Evolutionary conservation across 306 rosid species (phyloP), one percentile per base, ranked within the genome.

Genomic region (Rosa persica): DNA sequence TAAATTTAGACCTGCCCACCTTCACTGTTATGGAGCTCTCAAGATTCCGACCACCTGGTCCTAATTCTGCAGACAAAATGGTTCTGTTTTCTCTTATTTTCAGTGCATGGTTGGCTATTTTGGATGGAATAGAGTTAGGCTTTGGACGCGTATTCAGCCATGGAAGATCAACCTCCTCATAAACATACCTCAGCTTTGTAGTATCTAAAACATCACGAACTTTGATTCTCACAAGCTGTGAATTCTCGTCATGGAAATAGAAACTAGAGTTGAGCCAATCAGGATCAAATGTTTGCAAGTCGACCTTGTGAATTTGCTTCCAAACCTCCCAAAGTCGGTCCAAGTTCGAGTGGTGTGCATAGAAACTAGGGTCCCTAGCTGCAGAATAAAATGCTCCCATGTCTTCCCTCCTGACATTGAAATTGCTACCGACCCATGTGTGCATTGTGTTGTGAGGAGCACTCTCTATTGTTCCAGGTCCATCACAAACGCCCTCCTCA

Each of bases 351-450:
- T 80, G 83, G 52, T 80, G 83, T 11, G 83, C 40, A 17, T 74
- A 67, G 49, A 80, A 74, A 15, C 22, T 5, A 16, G 83, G 83
- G 61, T 74, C 83, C 23, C 75, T 11, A 8, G 60, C 83, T 4
- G 79, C 83, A 12, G 79, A 73, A 52, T 80, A 80, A 67, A 80
- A 74, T 44, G 42, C 68, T 12, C 79, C 83, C 83, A 80, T 80
- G 61, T 74, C 22, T 55, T 80, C 83, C 12, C 75, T 55, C 8
- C 0, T 1, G 19, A 67, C 70, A 8, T 67, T 67, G 36, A 22
- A 30, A 9, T 11, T 61, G 48, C 74, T 66, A 6, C 83, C 83
- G 9, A 80, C 83, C 83, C 83, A 80, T 0, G 46, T 39, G n/a
- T 80, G 83, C 13, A 74, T 5, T 40, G 75, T 80, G 70, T 80